Evolutionary conservation across 1,139 yeast species (phyloP).

Genomic region (Wickerhamomyces sp.): DNA sequence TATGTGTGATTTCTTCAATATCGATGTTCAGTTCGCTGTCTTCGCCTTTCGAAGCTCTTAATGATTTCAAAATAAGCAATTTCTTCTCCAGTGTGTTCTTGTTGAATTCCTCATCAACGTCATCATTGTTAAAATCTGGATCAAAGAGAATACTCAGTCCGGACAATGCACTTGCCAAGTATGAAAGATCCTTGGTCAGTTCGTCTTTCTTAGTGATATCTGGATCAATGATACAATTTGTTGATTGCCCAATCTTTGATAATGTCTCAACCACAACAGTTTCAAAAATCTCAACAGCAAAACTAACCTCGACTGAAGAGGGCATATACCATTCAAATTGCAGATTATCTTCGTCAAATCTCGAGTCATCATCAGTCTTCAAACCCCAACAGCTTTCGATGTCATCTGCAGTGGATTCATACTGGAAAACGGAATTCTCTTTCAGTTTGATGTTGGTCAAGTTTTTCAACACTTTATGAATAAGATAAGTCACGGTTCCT

Average conservation of each 20-base stretch:
- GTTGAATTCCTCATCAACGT: conserved; percentile 15
- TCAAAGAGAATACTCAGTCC: conserved; percentile 78
- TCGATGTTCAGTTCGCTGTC: conserved; percentile 29
- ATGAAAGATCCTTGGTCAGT: conserved; percentile 50
- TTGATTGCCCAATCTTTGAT: conserved; percentile 35
- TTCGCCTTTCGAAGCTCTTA: conserved; percentile 28
- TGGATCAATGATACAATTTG: conserved; percentile 9
- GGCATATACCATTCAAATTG: conserved; percentile 78
- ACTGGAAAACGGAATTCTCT: conserved; percentile 50
- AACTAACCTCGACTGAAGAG: conserved; percentile 44
- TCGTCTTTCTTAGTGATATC: conserved; percentile 35
- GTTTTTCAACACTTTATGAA: conserved; percentile 65
- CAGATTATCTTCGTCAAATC: conserved; percentile 39
- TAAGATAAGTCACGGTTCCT: conserved; percentile 38
- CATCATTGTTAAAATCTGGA: conserved; percentile 41
- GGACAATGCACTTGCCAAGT: conserved; percentile 56
- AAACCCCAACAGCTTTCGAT: conserved; percentile 69
- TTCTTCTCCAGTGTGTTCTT: conserved; percentile 26
- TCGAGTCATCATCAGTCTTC: conserved; percentile 46
- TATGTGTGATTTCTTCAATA: conserved; percentile 26
- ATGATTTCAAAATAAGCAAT: conserved; percentile 27
- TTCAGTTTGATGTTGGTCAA: conserved; percentile 54
- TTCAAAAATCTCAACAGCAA: conserved; percentile 59
- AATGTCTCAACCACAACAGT: conserved; percentile 42
- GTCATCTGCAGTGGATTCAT: conserved; percentile 28